Percentiles rank a stretch among this genome's conserved stretches.
Evolutionary conservation across 2,329 filamentous ascomycete genomes (phyloP).

Genomic region (Cercospora canescens): DNA sequence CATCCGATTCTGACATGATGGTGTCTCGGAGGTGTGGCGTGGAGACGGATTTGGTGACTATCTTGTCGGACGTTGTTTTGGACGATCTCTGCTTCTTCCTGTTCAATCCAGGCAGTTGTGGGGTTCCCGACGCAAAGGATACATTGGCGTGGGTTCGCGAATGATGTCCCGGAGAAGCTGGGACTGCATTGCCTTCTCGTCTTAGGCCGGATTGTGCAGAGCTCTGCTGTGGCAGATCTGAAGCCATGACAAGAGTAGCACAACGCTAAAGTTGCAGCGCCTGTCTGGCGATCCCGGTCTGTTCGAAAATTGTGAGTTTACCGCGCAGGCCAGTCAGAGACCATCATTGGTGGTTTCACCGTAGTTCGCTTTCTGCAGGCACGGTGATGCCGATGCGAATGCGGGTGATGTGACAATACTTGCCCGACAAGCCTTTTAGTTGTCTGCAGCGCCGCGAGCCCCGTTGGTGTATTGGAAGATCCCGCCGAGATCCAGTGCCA

Average conservation of each 20-base stretch:
- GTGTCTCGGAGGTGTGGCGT: slow-evolving; percentile 50
- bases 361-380: neutral
- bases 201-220: slow-evolving; percentile 15
- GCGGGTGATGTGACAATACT: neutral
- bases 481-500: neutral
- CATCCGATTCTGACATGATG: slow-evolving; percentile 52
- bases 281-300: slow-evolving; percentile 9
- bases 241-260: slow-evolving; percentile 21
- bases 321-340: neutral
- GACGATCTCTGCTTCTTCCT: slow-evolving; percentile 34
- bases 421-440: neutral
- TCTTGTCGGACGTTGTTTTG: slow-evolving; percentile 43
- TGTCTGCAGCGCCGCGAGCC: neutral
- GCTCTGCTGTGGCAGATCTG: slow-evolving; percentile 15
- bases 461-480: neutral
- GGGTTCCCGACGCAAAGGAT: slow-evolving; percentile 20
- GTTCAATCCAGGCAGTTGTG: slow-evolving; percentile 20
- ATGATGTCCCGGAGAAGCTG: slow-evolving; percentile 12
- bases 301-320: slow-evolving; percentile 3
- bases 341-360: neutral
- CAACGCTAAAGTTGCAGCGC: slow-evolving; percentile 19
- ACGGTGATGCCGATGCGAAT: neutral
- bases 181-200: slow-evolving; percentile 14
- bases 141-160: slow-evolving; percentile 20
- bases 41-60: slow-evolving; percentile 43